Percentiles rank a stretch among this genome's conserved stretches.
These are phyloP conservation scores for Colletotrichum horii DNA, from an alignment of 2,329 filamentous ascomycete genomes.

Conservation along the genomic window DNA sequence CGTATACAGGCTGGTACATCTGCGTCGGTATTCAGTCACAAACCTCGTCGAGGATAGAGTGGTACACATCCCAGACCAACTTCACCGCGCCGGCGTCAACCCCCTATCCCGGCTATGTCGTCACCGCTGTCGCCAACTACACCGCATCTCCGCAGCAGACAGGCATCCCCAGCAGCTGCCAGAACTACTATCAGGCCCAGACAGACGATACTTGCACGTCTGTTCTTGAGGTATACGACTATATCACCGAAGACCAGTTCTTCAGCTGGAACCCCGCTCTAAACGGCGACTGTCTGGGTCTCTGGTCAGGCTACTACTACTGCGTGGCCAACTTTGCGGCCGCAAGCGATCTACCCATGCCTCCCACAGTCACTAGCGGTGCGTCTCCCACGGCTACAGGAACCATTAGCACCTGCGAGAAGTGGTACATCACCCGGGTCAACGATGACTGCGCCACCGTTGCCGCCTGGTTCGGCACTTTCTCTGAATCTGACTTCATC, in stretches of 20 bases:
- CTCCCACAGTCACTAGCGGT: not conserved
- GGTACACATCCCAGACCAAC: not conserved
- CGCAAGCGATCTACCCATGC: not conserved
- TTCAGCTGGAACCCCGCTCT: slow-evolving; percentile 31
- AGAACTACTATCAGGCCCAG: slow-evolving; percentile 9
- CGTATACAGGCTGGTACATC: not conserved
- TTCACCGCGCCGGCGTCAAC: not conserved
- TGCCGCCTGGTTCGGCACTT: not conserved
- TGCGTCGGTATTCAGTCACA: not conserved
- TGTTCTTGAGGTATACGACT: slow-evolving; percentile 8
- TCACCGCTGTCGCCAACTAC: slow-evolving; percentile 4
- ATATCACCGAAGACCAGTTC: slow-evolving; percentile 29
- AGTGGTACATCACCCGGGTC: not conserved
- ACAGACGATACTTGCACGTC: slow-evolving; percentile 17
- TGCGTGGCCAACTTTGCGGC: slow-evolving; percentile 21
- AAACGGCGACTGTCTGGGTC: slow-evolving; percentile 26
- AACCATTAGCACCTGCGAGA: not conserved
- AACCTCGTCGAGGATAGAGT: not conserved
- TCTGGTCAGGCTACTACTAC: slow-evolving; percentile 27
- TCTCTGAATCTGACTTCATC: not conserved
- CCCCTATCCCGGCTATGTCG: not conserved
- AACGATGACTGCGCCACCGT: not conserved
- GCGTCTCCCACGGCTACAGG: not conserved
- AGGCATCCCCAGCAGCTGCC: slow-evolving; percentile 15
- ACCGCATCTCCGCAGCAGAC: slow-evolving; percentile 1